phyloP scores from a whole-genome alignment of 805 yeast genomes.

The Zygosaccharomyces kombuchaensis region DNA sequence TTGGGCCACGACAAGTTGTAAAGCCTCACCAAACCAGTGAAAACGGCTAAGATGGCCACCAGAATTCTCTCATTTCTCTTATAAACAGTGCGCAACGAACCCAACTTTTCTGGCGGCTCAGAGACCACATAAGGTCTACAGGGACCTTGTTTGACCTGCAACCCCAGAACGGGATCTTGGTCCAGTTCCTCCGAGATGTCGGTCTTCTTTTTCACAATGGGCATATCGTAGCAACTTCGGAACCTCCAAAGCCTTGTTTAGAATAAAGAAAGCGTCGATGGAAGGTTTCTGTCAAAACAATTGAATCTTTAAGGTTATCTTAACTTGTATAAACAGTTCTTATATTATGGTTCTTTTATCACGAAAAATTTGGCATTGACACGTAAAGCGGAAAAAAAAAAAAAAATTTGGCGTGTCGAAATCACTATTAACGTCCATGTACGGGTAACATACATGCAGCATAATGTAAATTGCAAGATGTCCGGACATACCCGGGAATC shows the following conservation, averaged over 20 bases:
- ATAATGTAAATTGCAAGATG: no score
- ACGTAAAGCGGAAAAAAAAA: conserved; percentile 3
- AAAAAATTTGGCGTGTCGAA: neutral
- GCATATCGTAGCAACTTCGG: neutral
- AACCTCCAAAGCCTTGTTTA: neutral
- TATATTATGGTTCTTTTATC: conserved; percentile 2
- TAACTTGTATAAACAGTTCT: neutral
- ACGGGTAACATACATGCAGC: neutral
- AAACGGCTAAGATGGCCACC: conserved; percentile 42
- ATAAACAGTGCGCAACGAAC: conserved; percentile 40
- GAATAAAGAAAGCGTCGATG: neutral
- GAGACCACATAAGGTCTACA: conserved; percentile 52
- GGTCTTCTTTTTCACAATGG: conserved; percentile 4
- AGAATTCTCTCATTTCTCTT: conserved; percentile 39
- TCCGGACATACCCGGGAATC: neutral
- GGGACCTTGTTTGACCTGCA: conserved; percentile 47
- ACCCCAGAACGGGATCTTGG: conserved; percentile 39
- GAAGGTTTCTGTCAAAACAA: neutral
- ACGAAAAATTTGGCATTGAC: conserved; percentile 2
- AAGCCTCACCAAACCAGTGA: conserved; percentile 59
- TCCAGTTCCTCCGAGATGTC: conserved; percentile 2
- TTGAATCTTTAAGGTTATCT: neutral
- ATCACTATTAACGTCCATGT: neutral
- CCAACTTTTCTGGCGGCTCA: conserved; percentile 42
- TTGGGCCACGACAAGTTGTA: conserved; percentile 60